Evolutionary conservation across 2,329 filamentous ascomycete genomes (phyloP).

Genomic region (Paecilomyces dactylethromorphus): DNA sequence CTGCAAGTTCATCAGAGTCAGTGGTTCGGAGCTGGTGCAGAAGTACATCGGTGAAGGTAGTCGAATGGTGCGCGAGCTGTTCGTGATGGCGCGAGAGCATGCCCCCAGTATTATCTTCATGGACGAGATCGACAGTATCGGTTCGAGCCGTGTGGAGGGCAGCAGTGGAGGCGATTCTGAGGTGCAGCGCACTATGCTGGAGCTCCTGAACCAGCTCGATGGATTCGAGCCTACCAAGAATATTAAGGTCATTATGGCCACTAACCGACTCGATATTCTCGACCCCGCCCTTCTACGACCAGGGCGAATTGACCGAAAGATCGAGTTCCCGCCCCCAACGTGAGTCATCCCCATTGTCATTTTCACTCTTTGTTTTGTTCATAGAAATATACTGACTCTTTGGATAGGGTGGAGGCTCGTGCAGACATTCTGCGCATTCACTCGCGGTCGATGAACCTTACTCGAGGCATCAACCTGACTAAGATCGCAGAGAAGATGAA

Average conservation of each 20-base stretch:
- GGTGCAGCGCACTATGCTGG: slow-evolving; percentile 97
- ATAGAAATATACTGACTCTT: slow-evolving; percentile 12
- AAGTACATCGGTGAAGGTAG: slow-evolving; percentile 99
- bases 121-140: slow-evolving; percentile 99
- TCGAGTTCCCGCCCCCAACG: slow-evolving; percentile 95
- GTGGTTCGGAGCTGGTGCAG: slow-evolving; percentile 91
- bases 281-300: slow-evolving; percentile 91
- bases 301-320: slow-evolving; percentile 97
- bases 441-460: slow-evolving; percentile 97
- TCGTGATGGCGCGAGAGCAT: slow-evolving; percentile 98
- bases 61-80: slow-evolving; percentile 96
- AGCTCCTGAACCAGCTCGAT: slow-evolving; percentile 95
- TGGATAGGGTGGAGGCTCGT: slow-evolving; percentile 69
- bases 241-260: slow-evolving; percentile 99
- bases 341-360: slow-evolving; percentile 21
- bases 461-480: slow-evolving; percentile 90
- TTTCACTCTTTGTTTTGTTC: neutral
- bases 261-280: slow-evolving; percentile 93
- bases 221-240: slow-evolving; percentile 99
- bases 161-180: slow-evolving; percentile 94
- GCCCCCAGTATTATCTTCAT: slow-evolving; percentile 99
- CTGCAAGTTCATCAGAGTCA: slow-evolving; percentile 98
- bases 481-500: slow-evolving; percentile 99
- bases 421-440: slow-evolving; percentile 98
- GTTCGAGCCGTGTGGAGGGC: slow-evolving; percentile 91